Evolutionary conservation across 345 rosid species (phyloP), one percentile per base, ranked within the genome.

Genomic region (Boechera retrofracta): DNA sequence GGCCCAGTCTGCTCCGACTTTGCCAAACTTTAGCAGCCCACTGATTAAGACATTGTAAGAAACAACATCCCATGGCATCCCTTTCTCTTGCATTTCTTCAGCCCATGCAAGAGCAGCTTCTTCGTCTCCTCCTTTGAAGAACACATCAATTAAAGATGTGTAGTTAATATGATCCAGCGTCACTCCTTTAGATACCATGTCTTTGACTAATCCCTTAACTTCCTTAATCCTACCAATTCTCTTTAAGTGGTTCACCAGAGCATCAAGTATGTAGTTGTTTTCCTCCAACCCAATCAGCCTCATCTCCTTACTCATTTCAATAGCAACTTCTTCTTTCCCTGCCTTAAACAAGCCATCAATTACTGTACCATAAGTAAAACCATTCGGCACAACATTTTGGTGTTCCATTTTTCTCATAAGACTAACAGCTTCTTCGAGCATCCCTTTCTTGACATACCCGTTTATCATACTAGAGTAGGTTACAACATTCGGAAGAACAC

Each of bases 71-170:
- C 93, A 84, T 13, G 83, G 81, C 63, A 86, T 82, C 61, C 78
- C 80, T 70, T 84, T 88, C 82, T 85, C 80, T 12, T 63, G 80
- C 98, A 92, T 89, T 81, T 88, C 90, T 80, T 89, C 88, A 53
- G 86, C 91, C 74, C 89, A 79, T 56, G 64, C 72, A n/a, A 89
- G 78, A 57, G 95, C 98, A 81, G 82, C 86, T 4, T 86, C 83
- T 73, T 88, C 95, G 21, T 84, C 85, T 67, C 95, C 91, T 32
- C 54, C 86, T 85, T 87, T 94, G 75, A 92, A 92, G 83, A 88
- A 86, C 52, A 89, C 91, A 82, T 94, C 98, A 89, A 90, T 92
- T 29, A 90, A 70, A 82, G 97, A 90, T 11, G 97, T 94, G 84
- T 90, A 94, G 81, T 89, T 92, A 74, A 92, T 85, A 63, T 33